These are phyloP conservation scores for Yamadazyma sp. DNA, from an alignment of 1,139 yeast genomes.

Conservation along the genomic window DNA sequence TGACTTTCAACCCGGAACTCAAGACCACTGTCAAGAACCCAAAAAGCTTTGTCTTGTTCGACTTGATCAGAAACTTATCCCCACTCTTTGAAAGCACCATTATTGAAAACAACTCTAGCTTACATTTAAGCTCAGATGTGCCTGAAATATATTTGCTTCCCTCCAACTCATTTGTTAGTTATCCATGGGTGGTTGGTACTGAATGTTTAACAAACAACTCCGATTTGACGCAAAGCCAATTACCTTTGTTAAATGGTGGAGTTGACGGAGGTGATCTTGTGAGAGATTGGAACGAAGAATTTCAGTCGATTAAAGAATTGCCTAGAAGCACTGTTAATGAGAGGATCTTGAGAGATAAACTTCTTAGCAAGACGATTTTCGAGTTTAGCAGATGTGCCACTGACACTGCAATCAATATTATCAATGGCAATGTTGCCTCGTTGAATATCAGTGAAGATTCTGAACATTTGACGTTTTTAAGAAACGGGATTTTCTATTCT, in stretches of 20 bases:
- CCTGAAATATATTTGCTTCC: conserved; percentile 63
- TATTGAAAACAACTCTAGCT: conserved; percentile 38
- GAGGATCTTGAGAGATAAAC: conserved; percentile 72
- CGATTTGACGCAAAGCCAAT: conserved; percentile 65
- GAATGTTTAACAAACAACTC: conserved; percentile 33
- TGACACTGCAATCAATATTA: conserved; percentile 74
- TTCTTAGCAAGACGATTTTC: conserved; percentile 67
- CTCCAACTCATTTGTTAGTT: conserved; percentile 55
- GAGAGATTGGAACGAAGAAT: conserved; percentile 90
- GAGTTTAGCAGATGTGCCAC: conserved; percentile 80
- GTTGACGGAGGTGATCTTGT: conserved; percentile 56
- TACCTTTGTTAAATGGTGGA: conserved; percentile 53
- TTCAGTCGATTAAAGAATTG: conserved; percentile 77
- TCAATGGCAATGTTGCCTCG: conserved; percentile 74
- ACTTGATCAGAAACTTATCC: conserved; percentile 56
- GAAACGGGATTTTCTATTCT: conserved; percentile 86
- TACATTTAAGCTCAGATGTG: conserved; percentile 47
- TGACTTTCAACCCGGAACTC: conserved; percentile 66
- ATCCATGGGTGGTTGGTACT: conserved; percentile 72
- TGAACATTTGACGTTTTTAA: conserved; percentile 65
- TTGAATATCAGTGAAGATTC: conserved; percentile 72
- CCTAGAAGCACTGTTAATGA: conserved; percentile 59
- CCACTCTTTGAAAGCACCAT: conserved; percentile 46
- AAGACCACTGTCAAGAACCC: conserved; percentile 39
- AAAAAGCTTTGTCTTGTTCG: conserved; percentile 49